Evolutionary conservation across 1,139 yeast species (phyloP), one percentile per base, ranked within the genome.

Genomic region (Pichia sp.): DNA sequence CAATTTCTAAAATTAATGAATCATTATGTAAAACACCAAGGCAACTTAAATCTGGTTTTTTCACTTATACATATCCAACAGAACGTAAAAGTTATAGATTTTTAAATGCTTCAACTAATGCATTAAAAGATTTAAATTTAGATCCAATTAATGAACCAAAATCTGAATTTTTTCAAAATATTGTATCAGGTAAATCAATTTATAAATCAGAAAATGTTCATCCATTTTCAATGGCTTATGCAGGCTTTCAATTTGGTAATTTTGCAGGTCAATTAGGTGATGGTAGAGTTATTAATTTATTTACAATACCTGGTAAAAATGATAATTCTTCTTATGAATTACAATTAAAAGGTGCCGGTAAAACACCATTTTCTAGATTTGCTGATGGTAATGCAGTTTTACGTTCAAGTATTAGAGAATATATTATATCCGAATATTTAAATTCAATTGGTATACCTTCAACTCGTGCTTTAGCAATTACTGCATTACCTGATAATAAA

Each of bases 221-320:
- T 58, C 97, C 97, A 0, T 90, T 86, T 67, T 79, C 96, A 7
- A 90, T 85, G 64, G 87, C 94, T 0, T 92, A 92, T 65, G 96
- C 97, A 1, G 98, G 98, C 1, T 88, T 86, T 75, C 98, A 92
- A 63, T 92, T 92, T 70, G 97, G 98, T 3, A 81, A 78, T 57
- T 92, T 92, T 79, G 97, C 97, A 0, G 97, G 97, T 1, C 98
- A 92, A 65, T 70, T 92, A 55, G 98, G 98, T 4, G 98, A 92
- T 64, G 98, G 98, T 0, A 71, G 98, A 53, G 97, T 89, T 2
- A 75, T 82, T 7, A 87, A 85, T 60, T 68, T 92, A 44, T 89
- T 90, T 66, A 94, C 86, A 55, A 68, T 84, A 3, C 62, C 68
- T 0, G 67, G 68, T 5, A 64, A 63, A 18, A 18, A 18, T 18